Percentiles rank a stretch among this genome's conserved stretches.
Evolutionary conservation across 345 rosid genomes (phyloP).

Genomic region (Dipteronia dyeriana): DNA sequence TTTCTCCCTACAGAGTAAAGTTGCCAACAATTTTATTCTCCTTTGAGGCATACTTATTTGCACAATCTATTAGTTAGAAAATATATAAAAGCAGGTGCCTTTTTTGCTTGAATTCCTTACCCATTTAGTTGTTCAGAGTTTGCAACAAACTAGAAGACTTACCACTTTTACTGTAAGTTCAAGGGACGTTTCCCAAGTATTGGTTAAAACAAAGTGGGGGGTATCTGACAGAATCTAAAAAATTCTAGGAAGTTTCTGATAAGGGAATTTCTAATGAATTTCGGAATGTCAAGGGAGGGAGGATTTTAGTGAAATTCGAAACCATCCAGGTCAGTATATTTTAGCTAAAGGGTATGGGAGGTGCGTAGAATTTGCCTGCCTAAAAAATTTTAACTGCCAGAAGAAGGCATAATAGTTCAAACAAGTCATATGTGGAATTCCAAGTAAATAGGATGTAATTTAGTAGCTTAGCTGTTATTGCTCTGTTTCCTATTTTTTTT

Average conservation of each 20-base stretch:
- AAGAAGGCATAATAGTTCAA: background rate
- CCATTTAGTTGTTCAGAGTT: background rate
- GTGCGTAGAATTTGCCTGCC: background rate
- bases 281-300: background rate
- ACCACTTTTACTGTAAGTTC: background rate
- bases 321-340: background rate
- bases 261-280: background rate
- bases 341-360: background rate
- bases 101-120: background rate
- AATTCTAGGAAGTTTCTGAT: background rate
- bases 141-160: background rate
- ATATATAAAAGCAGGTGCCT: background rate
- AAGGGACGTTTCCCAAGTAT: background rate
- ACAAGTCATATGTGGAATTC: background rate
- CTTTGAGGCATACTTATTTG: background rate
- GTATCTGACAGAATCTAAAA: background rate
- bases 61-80: background rate
- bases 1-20: background rate
- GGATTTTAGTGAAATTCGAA: background rate
- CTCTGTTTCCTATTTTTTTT: too few relatives aligned
- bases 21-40: background rate
- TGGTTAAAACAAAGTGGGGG: background rate
- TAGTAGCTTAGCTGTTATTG: too few relatives aligned
- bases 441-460: too few relatives aligned
- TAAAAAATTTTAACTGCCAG: background rate